Evolutionary conservation across 2,329 filamentous ascomycete species (phyloP).

Genomic region (Gaeumannomyces tritici): DNA sequence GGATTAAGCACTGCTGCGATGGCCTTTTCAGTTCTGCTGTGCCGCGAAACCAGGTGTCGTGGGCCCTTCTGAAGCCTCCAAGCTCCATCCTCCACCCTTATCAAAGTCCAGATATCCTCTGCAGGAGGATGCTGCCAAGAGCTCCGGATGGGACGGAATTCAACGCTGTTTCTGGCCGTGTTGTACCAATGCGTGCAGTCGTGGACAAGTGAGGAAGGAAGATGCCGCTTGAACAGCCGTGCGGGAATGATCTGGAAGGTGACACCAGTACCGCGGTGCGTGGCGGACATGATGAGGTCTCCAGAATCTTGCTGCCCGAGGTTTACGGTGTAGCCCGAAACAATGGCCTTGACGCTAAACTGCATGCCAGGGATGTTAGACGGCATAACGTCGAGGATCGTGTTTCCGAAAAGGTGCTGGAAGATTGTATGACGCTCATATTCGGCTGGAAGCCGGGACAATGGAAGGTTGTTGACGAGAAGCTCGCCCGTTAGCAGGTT

Average conservation of each 20-base stretch:
- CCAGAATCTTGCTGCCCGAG: conserved; percentile 22
- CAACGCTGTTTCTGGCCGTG: conserved; percentile 13
- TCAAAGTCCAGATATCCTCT: no score
- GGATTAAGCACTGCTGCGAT: conserved; percentile 22
- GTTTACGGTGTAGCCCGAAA: conserved; percentile 21
- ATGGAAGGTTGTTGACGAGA: conserved; percentile 23
- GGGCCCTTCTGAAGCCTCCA: conserved; percentile 13
- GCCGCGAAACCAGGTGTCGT: conserved; percentile 21
- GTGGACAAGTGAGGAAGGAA: conserved; percentile 28
- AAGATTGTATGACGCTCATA: conserved; percentile 33
- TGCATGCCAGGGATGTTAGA: conserved; percentile 24
- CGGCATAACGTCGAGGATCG: conserved; percentile 32
- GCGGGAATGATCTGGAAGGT: conserved; percentile 24
- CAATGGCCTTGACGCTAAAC: conserved; percentile 24
- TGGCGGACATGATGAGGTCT: conserved; percentile 16
- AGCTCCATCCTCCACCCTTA: no score
- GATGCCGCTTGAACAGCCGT: conserved; percentile 22
- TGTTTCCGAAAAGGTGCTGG: conserved; percentile 29
- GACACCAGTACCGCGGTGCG: neutral
- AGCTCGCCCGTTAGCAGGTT: conserved; percentile 42
- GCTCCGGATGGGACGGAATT: conserved; percentile 18
- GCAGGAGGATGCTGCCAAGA: conserved; percentile 16
- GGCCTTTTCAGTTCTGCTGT: conserved; percentile 20
- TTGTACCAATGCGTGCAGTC: conserved; percentile 38
- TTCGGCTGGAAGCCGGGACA: conserved; percentile 33